A percentile compares a stretch with the other conserved stretches of the same genome.
phyloP scores from a whole-genome alignment of 495 filamentous ascomycete species.

The Aspergillus sparsus region DNA sequence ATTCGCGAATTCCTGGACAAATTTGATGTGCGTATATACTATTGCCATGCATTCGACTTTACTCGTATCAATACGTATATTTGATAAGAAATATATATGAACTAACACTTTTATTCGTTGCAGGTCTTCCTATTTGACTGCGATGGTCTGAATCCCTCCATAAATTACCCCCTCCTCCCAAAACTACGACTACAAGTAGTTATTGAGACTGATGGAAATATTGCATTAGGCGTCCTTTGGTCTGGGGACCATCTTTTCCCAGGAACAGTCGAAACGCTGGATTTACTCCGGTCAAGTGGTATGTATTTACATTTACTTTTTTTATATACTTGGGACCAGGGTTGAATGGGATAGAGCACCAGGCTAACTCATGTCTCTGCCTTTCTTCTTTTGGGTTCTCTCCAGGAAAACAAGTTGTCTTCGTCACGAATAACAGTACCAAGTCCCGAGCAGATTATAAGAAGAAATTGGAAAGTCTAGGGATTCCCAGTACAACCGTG shows the following conservation, averaged over 20 bases:
- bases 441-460: slow-evolving; percentile 91
- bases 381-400: neutral
- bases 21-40: slow-evolving; percentile 76
- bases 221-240: slow-evolving; percentile 83
- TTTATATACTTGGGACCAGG: no score
- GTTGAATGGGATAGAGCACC: no score
- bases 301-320: slow-evolving; percentile 9
- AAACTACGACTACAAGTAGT: slow-evolving; percentile 14
- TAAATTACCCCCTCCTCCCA: neutral
- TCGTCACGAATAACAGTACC: slow-evolving; percentile 98
- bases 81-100: neutral
- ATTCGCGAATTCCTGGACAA: slow-evolving; percentile 81
- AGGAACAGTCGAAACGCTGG: slow-evolving; percentile 77
- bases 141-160: slow-evolving; percentile 68
- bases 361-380: no score
- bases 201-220: slow-evolving; percentile 21
- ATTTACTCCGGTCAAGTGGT: slow-evolving; percentile 80
- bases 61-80: neutral
- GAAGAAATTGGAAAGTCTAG: slow-evolving; percentile 82
- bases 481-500: slow-evolving; percentile 72
- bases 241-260: slow-evolving; percentile 88
- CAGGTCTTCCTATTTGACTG: slow-evolving; percentile 96
- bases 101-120: neutral
- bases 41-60: neutral
- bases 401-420: slow-evolving; percentile 86